Base-by-base conservation (phyloP, 345 rosid genomes). In the Populus nigra region DNA sequence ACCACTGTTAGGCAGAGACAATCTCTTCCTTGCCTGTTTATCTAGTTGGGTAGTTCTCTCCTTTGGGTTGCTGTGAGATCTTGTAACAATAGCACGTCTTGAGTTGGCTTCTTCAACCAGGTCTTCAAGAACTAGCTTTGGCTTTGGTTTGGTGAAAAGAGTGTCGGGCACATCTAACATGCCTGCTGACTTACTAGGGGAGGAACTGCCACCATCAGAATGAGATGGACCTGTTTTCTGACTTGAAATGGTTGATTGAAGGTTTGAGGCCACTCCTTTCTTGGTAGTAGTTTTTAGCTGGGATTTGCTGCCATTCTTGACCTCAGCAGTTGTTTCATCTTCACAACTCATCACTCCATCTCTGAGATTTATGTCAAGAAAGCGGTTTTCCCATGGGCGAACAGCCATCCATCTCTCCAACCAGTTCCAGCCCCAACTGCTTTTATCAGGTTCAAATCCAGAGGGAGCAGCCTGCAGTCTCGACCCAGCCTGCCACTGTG, bases 401-500 rank as follows among this genome's bases (percentile, higher is more conserved):
- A 96, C 99, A 71, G 99, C 99, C 99, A 96, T 92, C 98, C 99
- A 96, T 86, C 99, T 88, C 85, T 96, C 99, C 84, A 96, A 71
- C 99, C 98, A 96, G 84, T 96, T 92, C 98, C 98, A 94, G 68
- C 98, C 99, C 99, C 99, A 96, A 86, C 91, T 92, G 91, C 88
- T 91, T 88, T 91, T 92, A 87, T 96, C 98, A 23, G 98, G 97
- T 83, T 90, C 89, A 84, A 94, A 96, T 27, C 91, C 92, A 62
- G 87, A 75, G 70, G 88, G 89, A 15, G 76, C 85, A 73, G 87
- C 87, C 85, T 84, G 85, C 86, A 88, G 97, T 39, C 95, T 90
- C 23, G 95, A 81, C 55, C 97, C 97, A 74, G 98, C 98, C 74
- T 96, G 99, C 98, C 99, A 96, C 99, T 96, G 89, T 79, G 83